These are phyloP conservation scores for Exophiala xenobiotica DNA, from an alignment of 2,329 filamentous ascomycete species.

Conservation along the genomic window DNA sequence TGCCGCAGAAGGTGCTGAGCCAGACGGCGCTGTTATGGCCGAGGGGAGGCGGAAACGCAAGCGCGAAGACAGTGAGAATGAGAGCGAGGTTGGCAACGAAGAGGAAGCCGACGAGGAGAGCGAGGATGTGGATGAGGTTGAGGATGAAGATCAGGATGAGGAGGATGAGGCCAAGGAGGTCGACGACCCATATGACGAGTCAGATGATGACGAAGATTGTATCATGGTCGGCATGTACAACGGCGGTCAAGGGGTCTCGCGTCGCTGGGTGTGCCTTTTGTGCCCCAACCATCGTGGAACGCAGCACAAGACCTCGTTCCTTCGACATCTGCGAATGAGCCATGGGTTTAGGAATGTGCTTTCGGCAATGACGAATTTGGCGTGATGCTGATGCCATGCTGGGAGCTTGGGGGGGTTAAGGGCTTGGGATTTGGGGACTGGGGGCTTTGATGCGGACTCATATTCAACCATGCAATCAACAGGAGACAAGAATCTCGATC, in stretches of 20 bases:
- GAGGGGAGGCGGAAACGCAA: neutral
- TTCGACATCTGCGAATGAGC: neutral
- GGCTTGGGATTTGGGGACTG: no score
- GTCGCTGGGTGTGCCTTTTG: slow-evolving; percentile 9
- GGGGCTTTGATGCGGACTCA: no score
- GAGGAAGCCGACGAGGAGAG: neutral
- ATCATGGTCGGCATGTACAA: slow-evolving; percentile 6
- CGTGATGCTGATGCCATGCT: neutral
- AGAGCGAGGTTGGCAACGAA: neutral
- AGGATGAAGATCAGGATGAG: neutral
- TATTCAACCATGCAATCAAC: no score
- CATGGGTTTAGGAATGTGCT: neutral
- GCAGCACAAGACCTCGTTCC: neutral
- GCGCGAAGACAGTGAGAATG: neutral
- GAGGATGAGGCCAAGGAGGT: slow-evolving; percentile 1
- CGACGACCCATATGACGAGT: no score
- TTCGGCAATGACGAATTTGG: neutral
- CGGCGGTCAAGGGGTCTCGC: neutral
- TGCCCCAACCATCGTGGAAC: slow-evolving; percentile 4
- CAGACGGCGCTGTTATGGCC: no score
- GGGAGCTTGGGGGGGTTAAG: no score
- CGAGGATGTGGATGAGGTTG: neutral
- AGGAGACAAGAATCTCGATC: no score
- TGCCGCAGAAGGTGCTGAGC: no score
- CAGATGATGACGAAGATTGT: slow-evolving; percentile 5